These are phyloP conservation scores for Malania oleifera DNA, from an alignment of 164 flowering plant genomes.

Conservation along the genomic window DNA sequence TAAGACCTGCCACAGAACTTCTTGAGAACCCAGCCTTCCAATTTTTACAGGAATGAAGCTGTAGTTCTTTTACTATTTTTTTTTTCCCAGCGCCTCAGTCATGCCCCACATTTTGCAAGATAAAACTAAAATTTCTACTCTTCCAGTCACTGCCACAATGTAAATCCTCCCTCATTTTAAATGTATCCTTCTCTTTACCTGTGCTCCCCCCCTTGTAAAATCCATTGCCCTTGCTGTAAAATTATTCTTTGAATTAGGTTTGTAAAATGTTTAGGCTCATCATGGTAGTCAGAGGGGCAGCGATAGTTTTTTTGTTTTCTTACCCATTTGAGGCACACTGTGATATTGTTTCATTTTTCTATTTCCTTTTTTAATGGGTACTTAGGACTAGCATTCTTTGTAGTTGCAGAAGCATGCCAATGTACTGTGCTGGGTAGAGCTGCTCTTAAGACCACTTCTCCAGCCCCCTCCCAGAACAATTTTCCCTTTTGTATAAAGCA, in stretches of 20 bases:
- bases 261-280: conserved; percentile 29
- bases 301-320: conserved; percentile 15
- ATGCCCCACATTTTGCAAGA: conserved; percentile 3
- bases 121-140: neutral
- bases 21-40: conserved; percentile 71
- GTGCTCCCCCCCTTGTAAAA: conserved; percentile 8
- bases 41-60: conserved; percentile 67
- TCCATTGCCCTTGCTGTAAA: conserved; percentile 28
- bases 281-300: conserved; percentile 25
- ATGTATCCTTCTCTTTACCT: neutral
- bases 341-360: conserved; percentile 4
- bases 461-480: conserved; percentile 7
- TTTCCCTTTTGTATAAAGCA: conserved; percentile 26
- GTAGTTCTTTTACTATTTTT: conserved; percentile 6
- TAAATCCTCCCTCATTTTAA: conserved; percentile 27
- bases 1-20: conserved; percentile 64
- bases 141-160: conserved; percentile 17
- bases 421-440: conserved; percentile 21
- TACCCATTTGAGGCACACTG: no score
- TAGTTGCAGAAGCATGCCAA: conserved; percentile 10
- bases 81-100: neutral
- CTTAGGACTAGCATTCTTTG: conserved; percentile 29
- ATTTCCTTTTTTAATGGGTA: neutral
- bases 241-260: conserved; percentile 29
- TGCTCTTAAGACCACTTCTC: conserved; percentile 9